phyloP scores from a whole-genome alignment of 495 filamentous ascomycete species.

The Podospora conica region DNA sequence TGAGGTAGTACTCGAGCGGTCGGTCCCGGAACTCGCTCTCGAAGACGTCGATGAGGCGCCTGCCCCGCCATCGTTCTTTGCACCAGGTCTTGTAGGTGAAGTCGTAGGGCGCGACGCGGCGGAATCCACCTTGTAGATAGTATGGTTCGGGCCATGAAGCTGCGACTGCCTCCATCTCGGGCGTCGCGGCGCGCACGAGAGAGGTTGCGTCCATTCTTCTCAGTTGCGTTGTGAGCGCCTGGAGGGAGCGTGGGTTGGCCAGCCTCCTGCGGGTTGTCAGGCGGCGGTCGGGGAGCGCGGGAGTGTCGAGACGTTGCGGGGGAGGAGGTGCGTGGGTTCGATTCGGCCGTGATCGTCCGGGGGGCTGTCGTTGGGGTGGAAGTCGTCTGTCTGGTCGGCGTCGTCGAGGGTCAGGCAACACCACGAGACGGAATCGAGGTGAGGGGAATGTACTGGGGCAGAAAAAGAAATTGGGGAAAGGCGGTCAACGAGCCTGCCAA shows the following conservation, averaged over 20 bases:
- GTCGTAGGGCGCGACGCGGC: constrained; percentile 80
- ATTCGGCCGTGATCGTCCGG: neutral
- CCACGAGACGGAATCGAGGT: too few species aligned
- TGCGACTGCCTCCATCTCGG: neutral
- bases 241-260: neutral
- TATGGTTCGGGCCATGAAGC: constrained; percentile 61
- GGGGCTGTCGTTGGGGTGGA: neutral
- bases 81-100: constrained; percentile 92
- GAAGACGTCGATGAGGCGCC: constrained; percentile 73
- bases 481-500: neutral
- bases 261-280: neutral
- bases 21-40: constrained; percentile 80
- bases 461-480: neutral
- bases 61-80: constrained; percentile 82
- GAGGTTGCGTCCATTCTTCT: neutral
- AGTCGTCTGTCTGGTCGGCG: neutral
- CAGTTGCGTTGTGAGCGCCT: neutral
- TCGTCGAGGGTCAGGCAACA: neutral
- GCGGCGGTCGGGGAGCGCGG: neutral
- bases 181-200: neutral
- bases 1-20: constrained; percentile 76
- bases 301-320: neutral
- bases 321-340: neutral
- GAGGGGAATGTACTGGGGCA: neutral
- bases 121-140: constrained; percentile 69